Base-by-base conservation (phyloP, 768 basidiomycete species). In the Porphyrellus cyaneotinctus region DNA sequence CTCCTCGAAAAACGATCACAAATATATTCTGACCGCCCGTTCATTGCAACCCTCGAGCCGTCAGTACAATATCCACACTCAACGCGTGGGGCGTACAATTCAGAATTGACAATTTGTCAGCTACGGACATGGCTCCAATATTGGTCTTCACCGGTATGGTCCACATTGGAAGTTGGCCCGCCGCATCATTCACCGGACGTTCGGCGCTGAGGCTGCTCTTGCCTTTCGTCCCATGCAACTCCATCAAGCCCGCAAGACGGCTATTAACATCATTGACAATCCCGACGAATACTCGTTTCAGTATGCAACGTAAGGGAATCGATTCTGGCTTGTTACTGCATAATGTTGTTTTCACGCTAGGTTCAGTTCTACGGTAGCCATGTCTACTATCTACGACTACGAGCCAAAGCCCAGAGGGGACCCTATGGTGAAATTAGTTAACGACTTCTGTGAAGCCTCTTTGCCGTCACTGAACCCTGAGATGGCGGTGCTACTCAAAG, bases 361-460 rank as follows among this genome's bases (percentile, higher is more conserved):
- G 35, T 58, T 65, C 30, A 58, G 73, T 10, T 64, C 60, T 58
- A 52, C 67, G 58, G 68, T 75, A 43, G 56, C 60, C 1, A 50
- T 64, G 37, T 47, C 42, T 18, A 28, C 17, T 12, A 32, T 57
- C 11, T 58, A 58, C 17, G 60, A 49, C 44, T 61, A 64, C 24
- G 51, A 58, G 6, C 47, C 57, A 14, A 30, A 3, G 3, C 52
- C 53, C 17, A 14, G 17, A 17, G 17, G 13, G 1, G 45, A 35
- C 23, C 22, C 45, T 4, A n/a, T 46, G 2, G 23, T 46, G 5
- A 23, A 9, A 46, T 3, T 24, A 0, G 32, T 59, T 7, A 23
- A 52, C 15, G 39, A 20, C 1, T 62, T 52, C 26, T 3, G 49
- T 2, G 15, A 49, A 18, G 33, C 24, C 28, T 49, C 51, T 10